Evolutionary conservation across 1,284 basidiomycete species (phyloP), one percentile per base, ranked within the genome.

Genomic region (Austroboletus niveus): DNA sequence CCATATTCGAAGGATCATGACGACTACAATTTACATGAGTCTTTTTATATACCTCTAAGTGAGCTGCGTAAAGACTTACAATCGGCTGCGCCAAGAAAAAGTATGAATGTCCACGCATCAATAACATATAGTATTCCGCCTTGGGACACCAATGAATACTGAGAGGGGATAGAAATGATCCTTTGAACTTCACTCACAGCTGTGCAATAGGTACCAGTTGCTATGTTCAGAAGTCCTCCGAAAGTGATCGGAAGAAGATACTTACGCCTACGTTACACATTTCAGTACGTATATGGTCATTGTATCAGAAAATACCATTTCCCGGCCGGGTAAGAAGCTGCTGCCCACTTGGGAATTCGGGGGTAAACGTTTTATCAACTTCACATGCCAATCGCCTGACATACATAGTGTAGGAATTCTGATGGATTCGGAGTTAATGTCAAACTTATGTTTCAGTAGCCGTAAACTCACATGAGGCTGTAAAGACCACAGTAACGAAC

Each of bases 401-500:
- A 32, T 31, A 47, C 45, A 3, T 15, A 39, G 27, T 8, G 12
- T 22, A 14, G 36, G 12, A 32, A 38, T 10, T 39, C 53, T 54
- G 29, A 34, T 20, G 22, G 14, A 38, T 8, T 8, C 1, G 14
- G 15, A 31, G 15, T 51, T 5, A 34, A 9, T 1, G 39, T 24
- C 17, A 5, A 9, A n/a, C 11, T 4, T 11, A 20, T 20, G 15
- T 15, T 14, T 27, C 17, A 12, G 31, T 5, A 27, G 42, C 11
- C 7, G 3, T 11, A 30, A 12, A 45, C 39, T 14, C 17, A 54
- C 53, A 24, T 10, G 7, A 48, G 2, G n/a, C 17, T 10, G 7
- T 3, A 32, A n/a, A 54, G 8, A 12, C 53, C 53, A 14, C 22
- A 9, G 39, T 54, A 54, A 34, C 52, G 52, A 15, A 49, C 35